Conservation (phyloP, 73 alveolate species). For the Symbiodinium natans region DNA sequence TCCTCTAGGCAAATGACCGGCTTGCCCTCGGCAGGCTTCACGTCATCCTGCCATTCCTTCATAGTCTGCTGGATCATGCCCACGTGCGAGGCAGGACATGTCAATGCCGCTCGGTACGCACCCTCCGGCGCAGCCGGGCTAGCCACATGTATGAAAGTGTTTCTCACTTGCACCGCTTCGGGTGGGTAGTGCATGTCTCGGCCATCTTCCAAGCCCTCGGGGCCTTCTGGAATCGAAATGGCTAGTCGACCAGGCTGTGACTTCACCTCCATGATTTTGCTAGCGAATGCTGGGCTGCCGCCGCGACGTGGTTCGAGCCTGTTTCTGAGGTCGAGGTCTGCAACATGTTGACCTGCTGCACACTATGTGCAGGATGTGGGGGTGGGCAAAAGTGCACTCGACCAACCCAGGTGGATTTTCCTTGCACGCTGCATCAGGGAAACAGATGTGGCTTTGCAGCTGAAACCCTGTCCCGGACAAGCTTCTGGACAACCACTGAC, state of each 20-base stretch:
- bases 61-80: constrained; percentile 38
- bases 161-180: constrained; percentile 77
- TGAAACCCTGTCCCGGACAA: neutral
- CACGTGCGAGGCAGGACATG: constrained; percentile 74
- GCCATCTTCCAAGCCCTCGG: neutral
- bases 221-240: neutral
- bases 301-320: too few species aligned
- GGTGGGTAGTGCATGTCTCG: constrained; percentile 37
- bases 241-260: neutral
- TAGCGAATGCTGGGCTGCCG: too few species aligned
- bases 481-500: neutral
- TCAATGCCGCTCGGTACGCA: constrained; percentile 50
- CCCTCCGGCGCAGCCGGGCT: constrained; percentile 48
- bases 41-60: constrained; percentile 28
- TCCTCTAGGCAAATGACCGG: constrained; percentile 78
- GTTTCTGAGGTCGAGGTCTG: too few species aligned
- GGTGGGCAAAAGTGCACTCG: too few species aligned
- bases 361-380: too few species aligned
- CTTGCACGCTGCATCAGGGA: too few species aligned
- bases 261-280: neutral
- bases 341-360: too few species aligned
- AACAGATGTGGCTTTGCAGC: neutral
- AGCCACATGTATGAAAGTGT: constrained; percentile 82
- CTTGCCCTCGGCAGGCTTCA: constrained; percentile 3
- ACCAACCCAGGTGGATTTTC: too few species aligned